These are phyloP conservation scores for Trichoderma sp. DNA, from an alignment of 2,329 filamentous ascomycete species.

Conservation along the genomic window DNA sequence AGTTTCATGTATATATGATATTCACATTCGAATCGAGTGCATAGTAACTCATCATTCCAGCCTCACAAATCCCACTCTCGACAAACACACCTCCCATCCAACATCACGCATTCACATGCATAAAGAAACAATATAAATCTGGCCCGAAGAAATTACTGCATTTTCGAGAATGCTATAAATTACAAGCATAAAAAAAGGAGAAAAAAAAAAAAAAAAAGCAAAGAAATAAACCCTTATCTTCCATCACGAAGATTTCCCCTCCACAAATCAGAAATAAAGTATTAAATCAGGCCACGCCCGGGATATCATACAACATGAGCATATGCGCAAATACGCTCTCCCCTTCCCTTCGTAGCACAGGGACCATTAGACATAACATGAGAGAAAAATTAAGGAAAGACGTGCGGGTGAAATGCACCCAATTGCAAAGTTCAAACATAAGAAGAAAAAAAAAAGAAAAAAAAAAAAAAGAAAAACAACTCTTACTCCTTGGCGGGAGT, in stretches of 20 bases:
- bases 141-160: constrained; percentile 8
- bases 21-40: not conserved
- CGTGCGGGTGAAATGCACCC: not conserved
- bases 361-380: constrained; percentile 8
- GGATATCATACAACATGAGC: constrained; percentile 16
- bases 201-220: not conserved
- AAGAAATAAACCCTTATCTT: too few relatives aligned
- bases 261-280: not conserved
- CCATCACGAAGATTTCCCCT: not conserved
- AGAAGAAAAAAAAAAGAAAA: not conserved
- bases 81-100: not conserved
- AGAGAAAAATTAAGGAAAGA: not conserved
- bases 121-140: not conserved
- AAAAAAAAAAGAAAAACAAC: not conserved
- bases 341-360: not conserved
- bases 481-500: not conserved
- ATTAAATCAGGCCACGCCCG: constrained; percentile 7
- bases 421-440: not conserved
- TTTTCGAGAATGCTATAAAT: not conserved
- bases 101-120: not conserved
- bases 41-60: not conserved
- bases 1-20: too few relatives aligned
- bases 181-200: not conserved
- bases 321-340: not conserved
- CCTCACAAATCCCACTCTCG: not conserved